Base-by-base conservation (phyloP, 805 yeast genomes). In the Limtongia smithiae region DNA sequence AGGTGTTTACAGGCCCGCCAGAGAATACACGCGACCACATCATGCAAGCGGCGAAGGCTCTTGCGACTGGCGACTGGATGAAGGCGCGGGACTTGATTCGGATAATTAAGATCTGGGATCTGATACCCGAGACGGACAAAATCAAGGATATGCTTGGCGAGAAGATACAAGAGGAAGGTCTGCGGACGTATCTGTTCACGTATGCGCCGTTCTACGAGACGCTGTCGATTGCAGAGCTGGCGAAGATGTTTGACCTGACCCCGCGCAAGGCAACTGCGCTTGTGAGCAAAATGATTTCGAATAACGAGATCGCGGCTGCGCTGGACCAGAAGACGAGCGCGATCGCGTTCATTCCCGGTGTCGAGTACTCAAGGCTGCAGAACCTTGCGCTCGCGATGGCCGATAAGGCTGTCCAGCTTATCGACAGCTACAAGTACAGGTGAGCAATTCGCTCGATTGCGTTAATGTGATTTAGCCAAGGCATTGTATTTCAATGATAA, bases 1-100 rank as follows among this genome's bases (percentile, higher is more conserved):
- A 90, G 69, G 84, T 84, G 50, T 93, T 91, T 76, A 87, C 88
- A 56, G 98, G 97, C 37, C 98, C 98, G 41, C 96, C 97, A 46
- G 98, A 93, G 72, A 87, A 90, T 68, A 85, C 94, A 39, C 83
- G 94, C 64, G 99, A 93, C 68, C 86, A 80, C 70, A 83, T 93
- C 61, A 82, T 91, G 77, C 86, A 85, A 68, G 95, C 97, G 41
- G 94, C 97, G 36, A 82, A 82, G 70, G 80, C 87, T 28, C 79
- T 93, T 68, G 86, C 85, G 66, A 78, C 78, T 61, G 96, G 97
- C 59, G 87, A 91, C 65, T 93, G 98, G 97, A 71, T 76, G 56
- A 75, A 77, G 60, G 83, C 95, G 21, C 78, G 80, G 58, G 80
- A 80, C 44, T 76, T 86, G 64, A 78, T 93, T 61, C 74, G 78